phyloP scores from a whole-genome alignment of 345 rosid genomes.

The Eucalyptus brandiana region DNA sequence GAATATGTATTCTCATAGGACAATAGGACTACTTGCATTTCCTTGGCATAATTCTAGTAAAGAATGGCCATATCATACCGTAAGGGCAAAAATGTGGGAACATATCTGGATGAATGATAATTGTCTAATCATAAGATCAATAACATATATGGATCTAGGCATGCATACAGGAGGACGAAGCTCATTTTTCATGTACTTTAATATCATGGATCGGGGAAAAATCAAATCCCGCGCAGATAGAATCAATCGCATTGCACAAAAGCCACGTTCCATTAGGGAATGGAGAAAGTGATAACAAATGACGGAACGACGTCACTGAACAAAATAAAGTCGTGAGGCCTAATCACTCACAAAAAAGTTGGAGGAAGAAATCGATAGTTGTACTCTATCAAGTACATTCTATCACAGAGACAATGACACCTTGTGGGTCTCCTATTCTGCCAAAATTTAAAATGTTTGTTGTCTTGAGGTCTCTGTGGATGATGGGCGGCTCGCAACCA shows the following conservation, averaged over 20 bases:
- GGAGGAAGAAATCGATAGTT: background rate
- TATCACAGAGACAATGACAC: background rate
- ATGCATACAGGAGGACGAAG: background rate
- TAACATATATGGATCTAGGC: background rate
- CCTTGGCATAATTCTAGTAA: no score
- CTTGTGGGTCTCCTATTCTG: background rate
- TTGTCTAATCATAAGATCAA: no score
- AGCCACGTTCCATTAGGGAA: background rate
- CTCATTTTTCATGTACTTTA: background rate
- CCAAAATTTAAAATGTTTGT: background rate
- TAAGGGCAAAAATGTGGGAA: background rate
- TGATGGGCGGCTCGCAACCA: background rate
- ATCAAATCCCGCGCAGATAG: background rate
- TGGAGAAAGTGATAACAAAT: background rate
- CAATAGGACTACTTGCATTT: no score
- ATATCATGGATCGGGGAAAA: background rate
- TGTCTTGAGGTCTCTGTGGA: background rate
- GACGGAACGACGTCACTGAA: fast-evolving
- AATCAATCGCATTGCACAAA: background rate
- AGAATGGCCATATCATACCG: no score
- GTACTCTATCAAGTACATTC: background rate
- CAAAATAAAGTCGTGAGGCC: background rate
- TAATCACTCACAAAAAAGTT: background rate
- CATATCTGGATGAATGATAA: background rate
- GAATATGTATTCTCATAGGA: no score